Evolutionary conservation across 345 rosid species (phyloP), one percentile per base, ranked within the genome.

Genomic region (Passiflora organensis): DNA sequence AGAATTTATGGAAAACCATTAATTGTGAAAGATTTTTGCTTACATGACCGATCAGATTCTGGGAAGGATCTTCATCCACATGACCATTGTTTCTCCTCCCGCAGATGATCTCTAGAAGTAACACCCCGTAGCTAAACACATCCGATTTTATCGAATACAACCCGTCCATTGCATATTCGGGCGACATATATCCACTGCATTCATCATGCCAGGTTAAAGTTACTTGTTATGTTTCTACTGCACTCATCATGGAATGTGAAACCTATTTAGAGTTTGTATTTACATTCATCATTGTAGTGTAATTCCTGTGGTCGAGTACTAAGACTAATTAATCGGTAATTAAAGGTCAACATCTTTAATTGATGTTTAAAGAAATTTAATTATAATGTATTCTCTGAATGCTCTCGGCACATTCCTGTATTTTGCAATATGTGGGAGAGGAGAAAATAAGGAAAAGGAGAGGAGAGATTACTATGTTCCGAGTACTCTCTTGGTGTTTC

Each of bases 381-480:
- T n/a, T n/a, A n/a, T n/a, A n/a, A n/a, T n/a, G n/a, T n/a, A n/a
- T n/a, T n/a, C n/a, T n/a, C n/a, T n/a, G n/a, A n/a, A n/a, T n/a
- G n/a, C n/a, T n/a, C n/a, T n/a, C 41, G 13, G 13, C 41, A 37
- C 43, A 0, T 3, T 41, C 1, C 15, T 0, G 43, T 13, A 19
- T 48, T 41, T 42, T 6, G 20, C 15, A n/a, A 43, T 56, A n/a
- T 14, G 12, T 4, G 5, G 15, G 9, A 5, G 6, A 41, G 41
- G 13, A 6, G 13, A 1, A 6, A 41, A 41, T 15, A 15, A 41
- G 3, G 14, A 9, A 41, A 41, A 12, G 34, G 3, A 41, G 43
- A 41, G 10, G 17, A 60, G 19, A 22, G 2, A 42, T 80, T 70
- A 82, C 93, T 66, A 85, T 62, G 96, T 87, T 67, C 96, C 93